phyloP scores from a whole-genome alignment of 371 early-diverging fungal genomes.

The Lichtheimia ramosa region DNA sequence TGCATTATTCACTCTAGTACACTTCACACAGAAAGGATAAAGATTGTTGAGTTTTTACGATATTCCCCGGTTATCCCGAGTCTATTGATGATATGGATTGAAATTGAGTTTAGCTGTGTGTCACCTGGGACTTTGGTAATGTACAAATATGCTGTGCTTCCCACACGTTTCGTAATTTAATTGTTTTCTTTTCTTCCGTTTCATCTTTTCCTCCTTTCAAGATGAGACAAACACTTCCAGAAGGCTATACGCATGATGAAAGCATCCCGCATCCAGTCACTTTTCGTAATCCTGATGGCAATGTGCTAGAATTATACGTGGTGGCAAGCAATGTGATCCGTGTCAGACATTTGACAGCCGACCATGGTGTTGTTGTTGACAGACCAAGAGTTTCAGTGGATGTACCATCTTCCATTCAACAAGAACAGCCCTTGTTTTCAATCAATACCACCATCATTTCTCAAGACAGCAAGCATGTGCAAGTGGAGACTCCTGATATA shows the following conservation, averaged over 20 bases:
- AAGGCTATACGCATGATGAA: slow-evolving; percentile 21
- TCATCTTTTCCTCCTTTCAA: slow-evolving; percentile 9
- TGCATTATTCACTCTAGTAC: no score
- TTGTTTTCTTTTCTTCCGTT: slow-evolving; percentile 5
- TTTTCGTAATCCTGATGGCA: slow-evolving; percentile 23
- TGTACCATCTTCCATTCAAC: neutral
- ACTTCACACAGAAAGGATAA: no score
- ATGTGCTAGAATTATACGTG: slow-evolving; percentile 18
- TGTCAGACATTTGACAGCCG: slow-evolving; percentile 9
- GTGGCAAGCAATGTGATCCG: slow-evolving; percentile 19
- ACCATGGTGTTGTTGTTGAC: neutral
- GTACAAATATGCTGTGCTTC: no score
- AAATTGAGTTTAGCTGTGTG: no score
- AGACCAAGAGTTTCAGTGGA: neutral
- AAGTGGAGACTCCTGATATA: slow-evolving; percentile 16
- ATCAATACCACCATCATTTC: no score
- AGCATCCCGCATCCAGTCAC: slow-evolving; percentile 24
- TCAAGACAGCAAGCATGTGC: slow-evolving; percentile 1
- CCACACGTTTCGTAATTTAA: no score
- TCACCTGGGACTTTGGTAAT: no score
- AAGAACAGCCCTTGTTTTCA: no score
- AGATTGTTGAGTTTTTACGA: no score
- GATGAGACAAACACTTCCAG: slow-evolving; percentile 36
- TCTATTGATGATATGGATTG: no score
- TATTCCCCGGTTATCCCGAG: no score